These are phyloP conservation scores for Diddensiella santjacobensis DNA, from an alignment of 805 yeast species.

Conservation along the genomic window DNA sequence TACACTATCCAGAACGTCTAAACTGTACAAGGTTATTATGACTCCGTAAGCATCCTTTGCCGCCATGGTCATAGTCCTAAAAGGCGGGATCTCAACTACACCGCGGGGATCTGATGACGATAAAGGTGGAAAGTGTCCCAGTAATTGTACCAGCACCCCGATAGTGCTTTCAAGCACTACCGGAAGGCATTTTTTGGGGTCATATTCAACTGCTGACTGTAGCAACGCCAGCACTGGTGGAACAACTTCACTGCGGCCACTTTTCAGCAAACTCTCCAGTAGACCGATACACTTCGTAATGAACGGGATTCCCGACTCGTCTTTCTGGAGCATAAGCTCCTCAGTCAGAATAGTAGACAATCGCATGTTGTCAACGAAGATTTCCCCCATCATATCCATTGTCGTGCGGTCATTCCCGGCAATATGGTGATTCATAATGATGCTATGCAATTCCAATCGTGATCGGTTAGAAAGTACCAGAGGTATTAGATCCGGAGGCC, in stretches of 20 bases:
- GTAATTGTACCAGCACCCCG: background rate
- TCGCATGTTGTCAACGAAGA: background rate
- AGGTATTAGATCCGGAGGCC: background rate
- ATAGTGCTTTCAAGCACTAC: slow-evolving; percentile 1
- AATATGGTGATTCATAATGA: slow-evolving; percentile 1
- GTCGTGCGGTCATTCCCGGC: slow-evolving; percentile 2
- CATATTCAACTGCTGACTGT: slow-evolving; percentile 3
- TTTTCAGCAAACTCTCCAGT: background rate
- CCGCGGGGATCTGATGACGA: background rate
- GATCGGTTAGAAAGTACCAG: background rate
- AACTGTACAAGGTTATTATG: slow-evolving; percentile 6
- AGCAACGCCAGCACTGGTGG: slow-evolving; percentile 5
- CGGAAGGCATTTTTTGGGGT: background rate
- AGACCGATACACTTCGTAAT: slow-evolving; percentile 1
- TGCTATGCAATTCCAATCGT: background rate
- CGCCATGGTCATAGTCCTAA: slow-evolving; percentile 6
- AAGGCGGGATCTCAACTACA: slow-evolving; percentile 6
- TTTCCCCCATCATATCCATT: background rate
- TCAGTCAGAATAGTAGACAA: background rate
- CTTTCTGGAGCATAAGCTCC: background rate
- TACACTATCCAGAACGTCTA: slow-evolving; percentile 12
- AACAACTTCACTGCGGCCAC: background rate
- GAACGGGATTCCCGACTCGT: background rate
- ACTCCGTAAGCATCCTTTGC: slow-evolving; percentile 1
- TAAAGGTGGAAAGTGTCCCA: background rate